phyloP scores from a whole-genome alignment of 73 alveolate species.

The Paramecium sexaurelia region DNA sequence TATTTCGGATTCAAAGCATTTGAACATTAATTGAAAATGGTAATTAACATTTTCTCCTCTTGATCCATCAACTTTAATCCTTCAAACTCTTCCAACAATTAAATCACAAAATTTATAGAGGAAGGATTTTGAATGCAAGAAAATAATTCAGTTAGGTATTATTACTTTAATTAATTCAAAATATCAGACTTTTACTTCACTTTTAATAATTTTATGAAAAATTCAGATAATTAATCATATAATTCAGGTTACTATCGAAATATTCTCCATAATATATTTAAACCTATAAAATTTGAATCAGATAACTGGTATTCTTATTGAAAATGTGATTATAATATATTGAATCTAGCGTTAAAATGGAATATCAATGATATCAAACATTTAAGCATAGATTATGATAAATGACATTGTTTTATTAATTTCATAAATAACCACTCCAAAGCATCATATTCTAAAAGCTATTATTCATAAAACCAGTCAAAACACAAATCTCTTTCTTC shows the following conservation, averaged over 20 bases:
- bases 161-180: neutral
- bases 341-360: neutral
- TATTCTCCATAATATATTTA: slow-evolving; percentile 2
- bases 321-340: neutral
- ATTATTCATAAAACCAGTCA: neutral
- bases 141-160: neutral
- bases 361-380: neutral
- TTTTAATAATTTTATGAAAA: neutral
- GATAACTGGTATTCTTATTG: neutral
- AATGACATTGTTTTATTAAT: neutral
- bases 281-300: neutral
- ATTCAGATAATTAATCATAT: neutral
- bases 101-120: neutral
- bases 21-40: neutral
- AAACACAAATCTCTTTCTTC: slow-evolving; percentile 8
- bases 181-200: neutral
- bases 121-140: neutral
- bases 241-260: neutral
- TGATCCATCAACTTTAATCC: neutral
- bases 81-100: slow-evolving; percentile 42
- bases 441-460: neutral
- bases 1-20: neutral
- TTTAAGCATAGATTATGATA: neutral
- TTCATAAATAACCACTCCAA: neutral
- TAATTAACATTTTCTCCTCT: neutral